Percentiles rank a stretch among this genome's conserved stretches.
phyloP scores from a whole-genome alignment of 768 basidiomycete genomes.

The Calocybe indica region DNA sequence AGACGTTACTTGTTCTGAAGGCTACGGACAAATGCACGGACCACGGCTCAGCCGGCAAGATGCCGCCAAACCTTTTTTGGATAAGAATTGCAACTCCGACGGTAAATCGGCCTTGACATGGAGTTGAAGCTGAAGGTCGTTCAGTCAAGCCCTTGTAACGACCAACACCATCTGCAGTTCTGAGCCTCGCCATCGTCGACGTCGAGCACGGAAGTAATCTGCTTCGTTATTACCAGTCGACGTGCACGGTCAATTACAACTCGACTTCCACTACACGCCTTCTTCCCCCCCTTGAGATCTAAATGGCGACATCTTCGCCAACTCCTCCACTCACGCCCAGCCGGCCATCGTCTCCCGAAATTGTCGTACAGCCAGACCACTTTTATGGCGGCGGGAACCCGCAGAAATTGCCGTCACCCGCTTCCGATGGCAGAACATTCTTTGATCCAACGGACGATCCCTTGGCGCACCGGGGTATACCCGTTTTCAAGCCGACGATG shows the following conservation, averaged over 20 bases:
- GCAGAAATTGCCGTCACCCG: slow-evolving; percentile 53
- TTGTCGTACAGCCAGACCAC: slow-evolving; percentile 71
- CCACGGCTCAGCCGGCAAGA: slow-evolving; percentile 10
- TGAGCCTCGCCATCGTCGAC: no score
- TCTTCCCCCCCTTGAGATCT: background rate
- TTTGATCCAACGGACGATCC: slow-evolving; percentile 79
- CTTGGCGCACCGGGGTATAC: slow-evolving; percentile 81
- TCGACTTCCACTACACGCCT: no score
- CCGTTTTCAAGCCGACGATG: slow-evolving; percentile 93
- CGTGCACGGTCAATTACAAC: no score
- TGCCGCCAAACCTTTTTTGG: slow-evolving; percentile 19
- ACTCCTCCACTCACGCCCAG: slow-evolving; percentile 39
- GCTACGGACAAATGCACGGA: slow-evolving; percentile 7
- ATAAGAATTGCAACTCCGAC: slow-evolving; percentile 23
- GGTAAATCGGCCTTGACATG: background rate
- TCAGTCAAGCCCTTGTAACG: slow-evolving; percentile 7
- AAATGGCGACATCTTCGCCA: slow-evolving; percentile 29
- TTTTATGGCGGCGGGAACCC: slow-evolving; percentile 61
- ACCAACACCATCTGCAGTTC: background rate
- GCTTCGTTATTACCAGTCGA: no score
- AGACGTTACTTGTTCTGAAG: no score
- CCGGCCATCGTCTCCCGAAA: slow-evolving; percentile 49
- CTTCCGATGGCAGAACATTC: slow-evolving; percentile 59
- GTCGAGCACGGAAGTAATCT: no score
- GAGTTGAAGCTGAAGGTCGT: slow-evolving; percentile 2